Percentiles rank a stretch among this genome's conserved stretches.
These are phyloP conservation scores for Clitopilus passeckerianus DNA, from an alignment of 768 basidiomycete species.

Conservation along the genomic window DNA sequence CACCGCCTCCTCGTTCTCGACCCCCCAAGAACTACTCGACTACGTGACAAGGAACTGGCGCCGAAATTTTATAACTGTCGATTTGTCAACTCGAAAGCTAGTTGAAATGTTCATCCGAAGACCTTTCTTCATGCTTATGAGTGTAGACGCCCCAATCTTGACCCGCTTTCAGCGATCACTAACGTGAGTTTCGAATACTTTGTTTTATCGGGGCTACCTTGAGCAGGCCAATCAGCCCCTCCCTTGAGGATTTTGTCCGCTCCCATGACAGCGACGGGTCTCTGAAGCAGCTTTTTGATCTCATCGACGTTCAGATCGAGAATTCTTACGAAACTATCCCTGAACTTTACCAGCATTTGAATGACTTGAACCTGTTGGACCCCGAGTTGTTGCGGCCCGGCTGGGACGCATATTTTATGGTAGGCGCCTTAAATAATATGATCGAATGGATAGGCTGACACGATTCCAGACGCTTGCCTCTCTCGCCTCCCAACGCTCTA, in stretches of 20 bases:
- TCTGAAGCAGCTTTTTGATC: slow-evolving; percentile 33
- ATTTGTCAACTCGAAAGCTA: slow-evolving; percentile 48
- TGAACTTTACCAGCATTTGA: slow-evolving; percentile 60
- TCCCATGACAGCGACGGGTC: slow-evolving; percentile 14
- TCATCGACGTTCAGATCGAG: slow-evolving; percentile 55
- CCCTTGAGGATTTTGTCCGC: slow-evolving; percentile 69
- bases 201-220: background rate
- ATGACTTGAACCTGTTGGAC: slow-evolving; percentile 63
- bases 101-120: slow-evolving; percentile 74
- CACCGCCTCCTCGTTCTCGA: slow-evolving; percentile 26
- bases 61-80: slow-evolving; percentile 74
- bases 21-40: slow-evolving; percentile 53
- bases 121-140: slow-evolving; percentile 86
- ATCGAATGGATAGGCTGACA: background rate
- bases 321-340: slow-evolving; percentile 57
- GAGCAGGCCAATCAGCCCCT: slow-evolving; percentile 15
- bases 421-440: slow-evolving; percentile 21
- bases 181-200: slow-evolving; percentile 28
- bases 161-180: slow-evolving; percentile 60
- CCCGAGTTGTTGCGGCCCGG: slow-evolving; percentile 75
- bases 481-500: slow-evolving; percentile 83
- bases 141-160: slow-evolving; percentile 77
- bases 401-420: slow-evolving; percentile 99
- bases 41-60: slow-evolving; percentile 82
- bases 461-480: slow-evolving; percentile 72